Conservation (phyloP, 306 rosid species). For the Hippophae gyantsensis region DNA sequence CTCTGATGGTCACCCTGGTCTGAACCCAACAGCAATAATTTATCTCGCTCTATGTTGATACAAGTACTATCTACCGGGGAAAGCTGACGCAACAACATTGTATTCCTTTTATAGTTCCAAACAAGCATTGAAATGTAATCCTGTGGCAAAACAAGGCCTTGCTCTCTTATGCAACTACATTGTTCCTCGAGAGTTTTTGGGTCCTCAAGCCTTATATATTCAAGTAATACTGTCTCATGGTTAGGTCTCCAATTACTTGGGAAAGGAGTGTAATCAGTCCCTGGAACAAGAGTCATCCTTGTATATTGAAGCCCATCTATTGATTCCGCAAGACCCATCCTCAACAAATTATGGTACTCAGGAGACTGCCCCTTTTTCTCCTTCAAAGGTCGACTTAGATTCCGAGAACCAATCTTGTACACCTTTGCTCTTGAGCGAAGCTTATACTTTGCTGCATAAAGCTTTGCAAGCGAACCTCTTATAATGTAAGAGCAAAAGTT, state of each 20-base stretch:
- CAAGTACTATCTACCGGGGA: conserved; percentile 27
- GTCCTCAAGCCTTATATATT: conserved; percentile 71
- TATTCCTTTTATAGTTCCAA: conserved; percentile 85
- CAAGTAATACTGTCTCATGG: conserved; percentile 79
- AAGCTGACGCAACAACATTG: conserved; percentile 42
- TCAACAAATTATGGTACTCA: conserved; percentile 79
- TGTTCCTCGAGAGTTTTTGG: conserved; percentile 73
- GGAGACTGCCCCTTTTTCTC: conserved; percentile 94
- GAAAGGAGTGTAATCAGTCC: conserved; percentile 79
- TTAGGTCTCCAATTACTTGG: conserved; percentile 83
- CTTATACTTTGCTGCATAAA: conserved; percentile 96
- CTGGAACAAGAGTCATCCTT: conserved; percentile 86
- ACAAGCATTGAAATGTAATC: conserved; percentile 94
- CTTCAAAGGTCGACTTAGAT: conserved; percentile 81
- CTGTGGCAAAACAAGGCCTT: conserved; percentile 85
- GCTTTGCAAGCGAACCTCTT: conserved; percentile 91
- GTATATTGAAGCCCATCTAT: conserved; percentile 91
- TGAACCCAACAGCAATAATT: conserved; percentile 30
- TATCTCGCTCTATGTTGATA: conserved; percentile 22
- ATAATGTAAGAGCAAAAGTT: conserved; percentile 86
- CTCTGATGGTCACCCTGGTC: conserved; percentile 30
- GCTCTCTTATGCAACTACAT: conserved; percentile 44
- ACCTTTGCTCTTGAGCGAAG: conserved; percentile 96
- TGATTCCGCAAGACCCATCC: conserved; percentile 95
- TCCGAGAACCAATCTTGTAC: conserved; percentile 80